Evolutionary conservation across 176 grass and related monocot genomes (phyloP), one percentile per base, ranked within the genome.

Genomic region (Zizania latifolia): DNA sequence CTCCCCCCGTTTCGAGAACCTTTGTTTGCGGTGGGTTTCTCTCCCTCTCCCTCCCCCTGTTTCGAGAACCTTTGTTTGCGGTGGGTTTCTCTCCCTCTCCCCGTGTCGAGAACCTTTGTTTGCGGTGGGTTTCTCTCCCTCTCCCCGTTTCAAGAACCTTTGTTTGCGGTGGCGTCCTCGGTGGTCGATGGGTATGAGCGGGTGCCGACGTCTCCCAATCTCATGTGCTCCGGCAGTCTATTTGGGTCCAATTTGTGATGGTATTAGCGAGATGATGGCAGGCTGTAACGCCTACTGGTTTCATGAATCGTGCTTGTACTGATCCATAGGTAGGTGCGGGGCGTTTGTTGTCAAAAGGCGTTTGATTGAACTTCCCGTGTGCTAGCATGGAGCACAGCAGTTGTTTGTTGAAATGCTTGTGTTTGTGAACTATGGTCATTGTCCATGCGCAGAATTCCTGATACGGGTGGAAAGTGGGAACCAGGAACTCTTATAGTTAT

Each of bases 391-490:
- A 34, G 77, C 77, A 80, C 77, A 14, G 5, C 2, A 79, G 34
- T 11, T 79, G 69, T 70, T 88, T 36, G 75, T 44, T 78, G 75
- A 88, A 83, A 83, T 83, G 70, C 8, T 1, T 41, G 1, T 59
- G 33, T 53, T 10, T 26, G 62, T 46, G 48, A 13, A 4, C 16
- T 58, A 30, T 76, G 63, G 12, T n/a, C 17, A n/a, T 11, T 68
- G 26, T 58, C 11, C 7, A 56, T 50, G 50, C 2, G 36, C 17
- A 4, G 11, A 58, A 36, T 24, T 69, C 26, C 19, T 33, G 22
- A 33, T 61, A 60, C 13, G 26, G 13, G n/a, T n/a, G n/a, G n/a
- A n/a, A n/a, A n/a, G 21, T 66, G 44, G 28, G 8, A 43, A 43
- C 50, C 28, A 58, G 54, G 4, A 36, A 8, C 45, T 30, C 34